These are phyloP conservation scores for Leccinum imitatum DNA, from an alignment of 768 basidiomycete species.

Conservation along the genomic window DNA sequence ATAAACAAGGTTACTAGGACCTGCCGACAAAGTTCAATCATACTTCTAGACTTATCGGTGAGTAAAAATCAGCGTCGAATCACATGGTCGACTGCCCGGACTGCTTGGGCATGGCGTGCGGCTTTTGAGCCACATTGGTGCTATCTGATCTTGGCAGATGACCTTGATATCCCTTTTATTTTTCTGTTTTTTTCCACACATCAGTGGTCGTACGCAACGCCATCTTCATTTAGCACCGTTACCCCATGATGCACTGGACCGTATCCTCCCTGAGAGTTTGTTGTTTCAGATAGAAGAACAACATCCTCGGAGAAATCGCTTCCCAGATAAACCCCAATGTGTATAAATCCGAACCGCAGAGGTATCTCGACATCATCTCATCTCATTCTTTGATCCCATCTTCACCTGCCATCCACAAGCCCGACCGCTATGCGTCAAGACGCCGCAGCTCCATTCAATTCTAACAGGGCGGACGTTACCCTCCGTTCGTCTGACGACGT, in stretches of 20 bases:
- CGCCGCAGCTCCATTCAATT: slow-evolving; percentile 43
- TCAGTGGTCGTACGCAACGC: background rate
- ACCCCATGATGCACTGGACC: background rate
- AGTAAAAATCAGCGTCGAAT: slow-evolving; percentile 3
- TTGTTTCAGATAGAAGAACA: background rate
- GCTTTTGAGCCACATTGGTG: background rate
- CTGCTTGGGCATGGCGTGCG: background rate
- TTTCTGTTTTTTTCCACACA: background rate
- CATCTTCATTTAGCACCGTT: background rate
- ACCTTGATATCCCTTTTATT: slow-evolving; percentile 1
- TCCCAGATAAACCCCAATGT: background rate
- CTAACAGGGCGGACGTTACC: slow-evolving; percentile 48
- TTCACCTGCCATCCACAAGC: background rate
- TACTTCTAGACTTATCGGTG: slow-evolving; percentile 8
- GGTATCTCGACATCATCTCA: too few relatives aligned
- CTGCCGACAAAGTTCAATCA: background rate
- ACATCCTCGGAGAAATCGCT: background rate
- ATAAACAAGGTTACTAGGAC: background rate
- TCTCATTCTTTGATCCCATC: background rate
- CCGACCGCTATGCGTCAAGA: slow-evolving; percentile 19
- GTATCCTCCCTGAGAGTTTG: slow-evolving; percentile 8
- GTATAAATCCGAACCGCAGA: slow-evolving; percentile 15
- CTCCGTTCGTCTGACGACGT: slow-evolving; percentile 49
- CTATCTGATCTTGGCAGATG: background rate
- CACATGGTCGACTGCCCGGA: background rate